phyloP scores from a whole-genome alignment of 2,329 filamentous ascomycete species.

The Zasmidium citrigriseum region DNA sequence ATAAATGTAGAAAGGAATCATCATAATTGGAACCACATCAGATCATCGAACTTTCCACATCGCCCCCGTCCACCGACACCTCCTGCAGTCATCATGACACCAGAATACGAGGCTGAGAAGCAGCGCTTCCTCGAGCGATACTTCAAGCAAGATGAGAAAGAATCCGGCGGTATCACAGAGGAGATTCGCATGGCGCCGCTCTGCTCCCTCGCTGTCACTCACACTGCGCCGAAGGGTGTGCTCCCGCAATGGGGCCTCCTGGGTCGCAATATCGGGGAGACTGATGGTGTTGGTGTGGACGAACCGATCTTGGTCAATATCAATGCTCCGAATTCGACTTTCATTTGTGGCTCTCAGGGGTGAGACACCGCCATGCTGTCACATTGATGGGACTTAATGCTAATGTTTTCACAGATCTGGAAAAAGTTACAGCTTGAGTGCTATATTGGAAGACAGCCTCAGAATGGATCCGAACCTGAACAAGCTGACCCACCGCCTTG shows the following conservation, averaged over 20 bases:
- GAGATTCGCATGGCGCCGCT: constrained; percentile 21
- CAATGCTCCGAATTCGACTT: constrained; percentile 58
- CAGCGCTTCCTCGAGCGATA: background rate
- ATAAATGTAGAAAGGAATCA: background rate
- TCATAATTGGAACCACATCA: background rate
- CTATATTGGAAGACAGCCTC: constrained; percentile 62
- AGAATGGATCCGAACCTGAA: constrained; percentile 45
- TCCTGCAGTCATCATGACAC: background rate
- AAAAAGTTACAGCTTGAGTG: constrained; percentile 62
- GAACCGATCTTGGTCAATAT: constrained; percentile 53
- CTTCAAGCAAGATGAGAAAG: background rate
- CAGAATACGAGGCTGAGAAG: constrained; percentile 7
- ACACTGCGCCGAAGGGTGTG: background rate
- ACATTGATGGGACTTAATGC: no score
- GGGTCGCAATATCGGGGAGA: constrained; percentile 24
- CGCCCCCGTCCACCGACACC: background rate
- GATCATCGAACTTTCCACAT: background rate
- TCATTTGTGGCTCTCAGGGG: constrained; percentile 64
- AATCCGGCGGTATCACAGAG: background rate
- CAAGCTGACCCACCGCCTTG: constrained; percentile 53
- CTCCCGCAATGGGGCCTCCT: constrained; percentile 31
- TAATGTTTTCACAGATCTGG: no score
- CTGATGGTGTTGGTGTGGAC: constrained; percentile 3
- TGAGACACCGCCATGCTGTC: no score
- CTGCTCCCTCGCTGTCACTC: constrained; percentile 21